Base-by-base conservation (phyloP, 139 green algal genomes). In the Chlorella sp. region DNA sequence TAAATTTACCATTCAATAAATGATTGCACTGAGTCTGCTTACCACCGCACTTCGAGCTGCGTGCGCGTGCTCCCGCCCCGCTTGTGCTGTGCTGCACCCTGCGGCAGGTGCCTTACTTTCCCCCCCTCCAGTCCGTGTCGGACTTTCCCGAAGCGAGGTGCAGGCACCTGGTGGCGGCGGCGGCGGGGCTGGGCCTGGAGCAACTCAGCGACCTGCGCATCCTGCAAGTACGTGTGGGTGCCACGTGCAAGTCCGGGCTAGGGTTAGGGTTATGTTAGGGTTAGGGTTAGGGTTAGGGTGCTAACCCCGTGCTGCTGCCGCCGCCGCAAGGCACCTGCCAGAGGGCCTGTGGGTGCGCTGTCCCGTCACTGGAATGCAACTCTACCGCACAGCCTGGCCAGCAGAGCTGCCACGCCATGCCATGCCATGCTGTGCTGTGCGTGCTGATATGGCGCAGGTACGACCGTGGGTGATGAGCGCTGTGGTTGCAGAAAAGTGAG, bases 101-200 rank as follows among this genome's bases (percentile, higher is more conserved):
- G 17, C 93, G 92, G 5, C 93, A 97, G 88, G 88, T 98, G 30
- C 94, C 94, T 0, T 95, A 87, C 85, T 97, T 93, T 67, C 91
- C 93, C 14, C 93, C 93, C 0, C 71, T 95, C 22, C 93, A 98
- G 74, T 86, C 76, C 0, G 32, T 73, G 0, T 74, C 73, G n/a
- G 89, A 96, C 60, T 97, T 97, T 77, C 83, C 81, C 0, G 35
- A 59, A 0, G 59, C 67, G 0, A 35, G 70, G 2, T 93, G 87
- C 61, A 35, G 30, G 22, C 27, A 76, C 6, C 71, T 94, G 20
- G 60, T 96, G n/a, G 65, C 35, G 14, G 68, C 70, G 1, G 80
- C 85, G 3, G 76, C 80, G 23, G 83, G 87, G 23, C 34, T 74
- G 70, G 24, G 35, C 0, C 60, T 77, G 29, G 1, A 75, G 3